Base-by-base conservation (phyloP, 2,329 filamentous ascomycete genomes). In the Epichloe gansuensis region DNA sequence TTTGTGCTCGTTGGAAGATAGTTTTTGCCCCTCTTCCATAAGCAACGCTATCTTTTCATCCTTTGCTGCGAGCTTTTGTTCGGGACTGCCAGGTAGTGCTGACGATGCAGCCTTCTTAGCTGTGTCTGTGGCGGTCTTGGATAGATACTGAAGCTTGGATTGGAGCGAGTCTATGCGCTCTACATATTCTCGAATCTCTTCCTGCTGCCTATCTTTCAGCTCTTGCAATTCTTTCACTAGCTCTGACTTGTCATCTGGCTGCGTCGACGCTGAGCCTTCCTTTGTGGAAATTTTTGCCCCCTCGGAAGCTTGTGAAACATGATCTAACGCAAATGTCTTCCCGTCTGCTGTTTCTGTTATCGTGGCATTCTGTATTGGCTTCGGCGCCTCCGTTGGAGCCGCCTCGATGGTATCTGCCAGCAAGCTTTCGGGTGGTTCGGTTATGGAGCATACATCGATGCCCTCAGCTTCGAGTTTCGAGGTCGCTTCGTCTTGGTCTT, bases 101-200 rank as follows among this genome's bases (percentile, higher is more conserved):
- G 75, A 71, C n/a, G 76, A 70, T 2, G 80, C 82, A 6, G 82
- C 77, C 58, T 81, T 80, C 61, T 83, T 85, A 1, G 93, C 88
- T 0, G 84, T 75, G 35, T 90, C 84, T 0, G 85, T 80, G 12
- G 87, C 84, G 62, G 90, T 86, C 55, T 85, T 85, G 2, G 90
- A 84, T 12, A 98, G 72, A 62, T 94, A 96, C 58, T 90, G 85
- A 31, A 98, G 71, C 64, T 98, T 97, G 6, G 89, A 82, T 65
- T 97, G 88, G 1, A 98, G 71, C 4, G 90, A 86, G 71, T 98
- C 93, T 51, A 96, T 93, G 38, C 86, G 82, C 68, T 98, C 93
- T 6, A 91, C 77, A 56, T 95, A 88, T 47, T 77, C 78, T 60
- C 93, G 82, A 41, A 89, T 77, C 64, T 97, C 93, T 59, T 93